phyloP scores from a whole-genome alignment of 345 rosid species.

The Sisymbrium altissimum region DNA sequence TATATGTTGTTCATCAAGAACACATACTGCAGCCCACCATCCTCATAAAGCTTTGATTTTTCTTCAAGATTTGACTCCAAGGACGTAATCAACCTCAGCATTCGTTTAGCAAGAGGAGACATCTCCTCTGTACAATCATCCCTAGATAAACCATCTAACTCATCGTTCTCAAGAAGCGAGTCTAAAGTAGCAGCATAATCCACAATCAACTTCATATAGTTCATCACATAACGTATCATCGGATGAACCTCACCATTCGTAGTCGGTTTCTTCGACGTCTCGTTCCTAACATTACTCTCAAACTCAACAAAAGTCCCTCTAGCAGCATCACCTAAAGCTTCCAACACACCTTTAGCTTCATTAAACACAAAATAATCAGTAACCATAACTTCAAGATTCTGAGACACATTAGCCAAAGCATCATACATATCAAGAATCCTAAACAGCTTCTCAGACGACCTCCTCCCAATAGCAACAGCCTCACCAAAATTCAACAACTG shows the following conservation, averaged over 20 bases:
- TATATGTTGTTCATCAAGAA: constrained; percentile 89
- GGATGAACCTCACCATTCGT: constrained; percentile 94
- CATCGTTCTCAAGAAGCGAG: constrained; percentile 53
- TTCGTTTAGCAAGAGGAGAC: constrained; percentile 57
- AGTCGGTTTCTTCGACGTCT: constrained; percentile 75
- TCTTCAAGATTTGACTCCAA: constrained; percentile 83
- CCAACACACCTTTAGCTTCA: constrained; percentile 71
- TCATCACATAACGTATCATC: constrained; percentile 89
- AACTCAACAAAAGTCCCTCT: constrained; percentile 87
- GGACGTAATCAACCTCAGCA: constrained; percentile 53
- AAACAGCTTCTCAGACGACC: constrained; percentile 90
- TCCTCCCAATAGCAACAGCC: constrained; percentile 77
- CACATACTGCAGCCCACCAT: constrained; percentile 63
- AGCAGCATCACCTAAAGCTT: constrained; percentile 64
- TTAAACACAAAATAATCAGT: constrained; percentile 48
- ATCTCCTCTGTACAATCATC: constrained; percentile 41
- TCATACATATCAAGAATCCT: constrained; percentile 97
- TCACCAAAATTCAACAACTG: constrained; percentile 89
- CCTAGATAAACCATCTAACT: constrained; percentile 31
- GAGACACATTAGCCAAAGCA: constrained; percentile 57
- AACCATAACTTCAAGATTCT: constrained; percentile 55
- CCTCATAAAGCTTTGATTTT: constrained; percentile 81
- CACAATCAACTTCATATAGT: constrained; percentile 82
- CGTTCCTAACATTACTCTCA: constrained; percentile 75
- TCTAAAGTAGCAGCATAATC: constrained; percentile 69